A percentile compares a stretch with the other conserved stretches of the same genome.
These are phyloP conservation scores for Hericium alpestre DNA, from an alignment of 768 basidiomycete genomes.

Conservation along the genomic window DNA sequence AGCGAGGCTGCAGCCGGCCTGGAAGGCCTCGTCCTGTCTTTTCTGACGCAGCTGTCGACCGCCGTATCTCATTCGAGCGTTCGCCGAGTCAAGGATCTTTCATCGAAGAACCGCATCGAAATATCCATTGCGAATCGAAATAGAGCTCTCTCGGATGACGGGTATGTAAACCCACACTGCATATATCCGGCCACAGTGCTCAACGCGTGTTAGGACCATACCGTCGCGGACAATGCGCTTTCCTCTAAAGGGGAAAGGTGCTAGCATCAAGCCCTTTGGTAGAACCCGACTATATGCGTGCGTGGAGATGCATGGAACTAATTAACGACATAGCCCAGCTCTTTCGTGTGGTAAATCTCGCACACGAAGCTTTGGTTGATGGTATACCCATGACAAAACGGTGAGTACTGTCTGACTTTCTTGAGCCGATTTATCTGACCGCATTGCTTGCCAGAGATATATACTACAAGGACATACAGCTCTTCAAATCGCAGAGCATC, in stretches of 20 bases:
- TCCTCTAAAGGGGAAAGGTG: slow-evolving; percentile 25
- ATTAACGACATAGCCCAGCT: slow-evolving; percentile 44
- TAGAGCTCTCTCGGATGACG: slow-evolving; percentile 17
- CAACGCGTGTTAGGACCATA: slow-evolving; percentile 8
- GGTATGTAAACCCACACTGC: slow-evolving; percentile 16
- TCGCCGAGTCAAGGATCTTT: slow-evolving; percentile 8
- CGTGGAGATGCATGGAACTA: not conserved
- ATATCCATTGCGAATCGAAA: slow-evolving; percentile 27
- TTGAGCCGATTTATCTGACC: not conserved
- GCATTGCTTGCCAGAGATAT: slow-evolving; percentile 48
- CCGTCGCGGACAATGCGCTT: slow-evolving; percentile 24
- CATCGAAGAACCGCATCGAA: slow-evolving; percentile 13
- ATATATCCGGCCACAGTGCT: not conserved
- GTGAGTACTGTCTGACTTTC: not conserved
- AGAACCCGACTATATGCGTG: not conserved
- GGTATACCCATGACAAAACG: slow-evolving; percentile 31
- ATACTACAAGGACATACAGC: slow-evolving; percentile 72
- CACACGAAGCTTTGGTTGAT: slow-evolving; percentile 54
- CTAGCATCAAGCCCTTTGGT: slow-evolving; percentile 36
- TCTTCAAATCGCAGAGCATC: slow-evolving; percentile 69
- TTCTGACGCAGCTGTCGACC: slow-evolving; percentile 14
- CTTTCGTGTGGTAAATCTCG: slow-evolving; percentile 51
- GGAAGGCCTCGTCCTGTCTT: slow-evolving; percentile 2
- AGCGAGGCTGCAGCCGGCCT: not conserved
- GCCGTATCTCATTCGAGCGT: slow-evolving; percentile 5